phyloP scores from a whole-genome alignment of 805 yeast genomes.

The Wickerhamomyces alni region DNA sequence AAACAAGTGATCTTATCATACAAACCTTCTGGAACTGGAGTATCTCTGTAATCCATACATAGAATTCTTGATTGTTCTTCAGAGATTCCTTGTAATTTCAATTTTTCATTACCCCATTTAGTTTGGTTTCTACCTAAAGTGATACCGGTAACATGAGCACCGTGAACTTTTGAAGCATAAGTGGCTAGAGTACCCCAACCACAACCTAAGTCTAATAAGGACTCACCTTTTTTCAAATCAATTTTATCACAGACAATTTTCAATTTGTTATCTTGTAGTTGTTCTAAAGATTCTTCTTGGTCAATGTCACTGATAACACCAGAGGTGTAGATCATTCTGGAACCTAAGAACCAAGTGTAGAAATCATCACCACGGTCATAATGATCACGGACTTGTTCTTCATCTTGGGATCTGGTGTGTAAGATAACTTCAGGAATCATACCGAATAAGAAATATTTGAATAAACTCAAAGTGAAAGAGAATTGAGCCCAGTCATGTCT shows the following conservation, averaged over 20 bases:
- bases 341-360: constrained; percentile 90
- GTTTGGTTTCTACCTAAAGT: constrained; percentile 91
- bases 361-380: constrained; percentile 96
- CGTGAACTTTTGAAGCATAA: constrained; percentile 74
- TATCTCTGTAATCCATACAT: constrained; percentile 86
- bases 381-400: constrained; percentile 93
- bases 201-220: constrained; percentile 80
- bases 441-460: constrained; percentile 76
- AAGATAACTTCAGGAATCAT: constrained; percentile 89
- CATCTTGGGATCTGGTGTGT: constrained; percentile 92
- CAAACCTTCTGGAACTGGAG: constrained; percentile 63
- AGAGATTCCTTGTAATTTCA: constrained; percentile 62
- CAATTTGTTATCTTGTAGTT: constrained; percentile 85
- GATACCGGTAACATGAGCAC: constrained; percentile 83
- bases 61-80: constrained; percentile 67
- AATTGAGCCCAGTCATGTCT: constrained; percentile 90
- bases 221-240: constrained; percentile 65
- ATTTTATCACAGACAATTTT: constrained; percentile 85
- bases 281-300: constrained; percentile 66
- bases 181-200: constrained; percentile 96
- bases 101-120: constrained; percentile 73
- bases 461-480: constrained; percentile 69
- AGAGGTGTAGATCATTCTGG: constrained; percentile 90
- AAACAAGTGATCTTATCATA: constrained; percentile 86
- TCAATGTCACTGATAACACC: constrained; percentile 74